phyloP scores from a whole-genome alignment of 2,329 filamentous ascomycete species.

The Ophiostoma ulmi region DNA sequence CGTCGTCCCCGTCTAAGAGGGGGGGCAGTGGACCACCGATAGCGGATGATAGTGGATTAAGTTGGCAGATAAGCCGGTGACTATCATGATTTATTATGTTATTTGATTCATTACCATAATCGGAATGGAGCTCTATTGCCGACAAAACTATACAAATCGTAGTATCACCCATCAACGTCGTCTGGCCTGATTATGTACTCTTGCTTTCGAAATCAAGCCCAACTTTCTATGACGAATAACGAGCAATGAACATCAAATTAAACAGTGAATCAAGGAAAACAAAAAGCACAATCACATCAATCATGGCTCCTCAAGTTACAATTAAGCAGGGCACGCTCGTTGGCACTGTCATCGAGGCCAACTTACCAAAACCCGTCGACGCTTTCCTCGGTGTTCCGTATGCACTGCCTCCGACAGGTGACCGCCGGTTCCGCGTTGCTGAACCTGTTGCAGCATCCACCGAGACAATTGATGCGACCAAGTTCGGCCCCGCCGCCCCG shows the following conservation, averaged over 20 bases:
- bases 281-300: not conserved
- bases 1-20: not conserved
- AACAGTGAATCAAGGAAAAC: not conserved
- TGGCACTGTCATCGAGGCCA: not conserved
- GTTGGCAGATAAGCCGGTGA: not conserved
- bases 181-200: not conserved
- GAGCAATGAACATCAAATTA: not conserved
- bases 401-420: conserved; percentile 2
- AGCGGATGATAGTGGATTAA: conserved; percentile 3
- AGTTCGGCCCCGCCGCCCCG: not conserved
- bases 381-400: conserved; percentile 14
- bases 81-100: not conserved
- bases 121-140: conserved; percentile 1
- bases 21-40: not conserved
- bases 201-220: not conserved
- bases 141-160: not conserved
- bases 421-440: conserved; percentile 1
- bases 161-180: not conserved
- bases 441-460: conserved; percentile 9
- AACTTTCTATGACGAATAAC: not conserved
- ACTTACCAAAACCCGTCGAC: conserved; percentile 7
- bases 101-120: conserved; percentile 5
- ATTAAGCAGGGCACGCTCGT: conserved; percentile 12
- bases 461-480: not conserved
- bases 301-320: conserved; percentile 4